Evolutionary conservation across 2,329 filamentous ascomycete species (phyloP), one percentile per base, ranked within the genome.

Genomic region (Zymoseptoria ardabiliae): DNA sequence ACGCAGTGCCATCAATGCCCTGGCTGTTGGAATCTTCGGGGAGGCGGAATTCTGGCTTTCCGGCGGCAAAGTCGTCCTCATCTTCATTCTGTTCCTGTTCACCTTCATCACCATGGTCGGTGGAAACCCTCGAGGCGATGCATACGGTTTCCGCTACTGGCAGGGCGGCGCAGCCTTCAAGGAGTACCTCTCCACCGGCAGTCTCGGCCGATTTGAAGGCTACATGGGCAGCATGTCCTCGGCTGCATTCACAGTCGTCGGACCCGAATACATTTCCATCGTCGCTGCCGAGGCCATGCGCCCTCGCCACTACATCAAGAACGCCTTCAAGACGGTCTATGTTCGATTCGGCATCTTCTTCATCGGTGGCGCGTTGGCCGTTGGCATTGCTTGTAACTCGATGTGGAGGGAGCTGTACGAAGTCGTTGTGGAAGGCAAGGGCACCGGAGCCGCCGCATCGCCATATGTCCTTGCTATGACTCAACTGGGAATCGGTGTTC

Each of bases 21-120:
- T 78, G n/a, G 75, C 77, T 48, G 77, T 79, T 51, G 70, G 74
- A 30, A 74, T 72, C 1, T 80, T 76, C 57, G 78, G 77, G 21
- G 76, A 78, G 60, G 72, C 68, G 41, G 72, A 74, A 56, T 73
- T 73, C 59, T 86, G 81, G 81, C 76, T 85, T 2, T 81, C 82
- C 2, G 75, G 74, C 48, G 75, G 75, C 65, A 79, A 80, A 63
- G 75, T 79, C 57, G 57, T 79, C 41, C 62, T 79, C 60, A 78
- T 79, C 66, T 65, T 78, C 56, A 73, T 75, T 50, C 69, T 79
- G 17, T 76, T 78, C 69, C 62, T 63, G 65, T 79, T 72, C 62
- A 72, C 71, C 54, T 72, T 73, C 56, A 57, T 73, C 21, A 72
- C 70, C 17, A 73, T 73, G 71, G 63, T 70, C 4, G 71, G 72